Base-by-base conservation (phyloP, 441 rosid species). In the Heliophila coronopifolia region DNA sequence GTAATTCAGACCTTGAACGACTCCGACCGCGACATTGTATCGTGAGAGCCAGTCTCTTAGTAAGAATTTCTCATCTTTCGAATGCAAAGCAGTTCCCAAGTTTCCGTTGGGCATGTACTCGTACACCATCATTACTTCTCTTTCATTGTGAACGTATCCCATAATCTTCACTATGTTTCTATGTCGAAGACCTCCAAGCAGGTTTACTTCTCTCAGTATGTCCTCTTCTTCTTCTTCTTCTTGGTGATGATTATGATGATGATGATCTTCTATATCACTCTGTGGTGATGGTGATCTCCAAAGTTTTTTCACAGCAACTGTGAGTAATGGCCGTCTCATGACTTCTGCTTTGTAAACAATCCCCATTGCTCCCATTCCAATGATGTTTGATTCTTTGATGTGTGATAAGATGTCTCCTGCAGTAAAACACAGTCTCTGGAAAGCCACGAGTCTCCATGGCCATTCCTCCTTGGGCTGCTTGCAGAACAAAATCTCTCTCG, bases 291-390 rank as follows among this genome's bases (percentile, higher is more conserved):
- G 86, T 66, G n/a, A n/a, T 70, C 84, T 77, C 96, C 94, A 81
- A 7, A 87, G 68, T 76, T 81, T 87, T 66, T 87, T 87, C 13
- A 87, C 91, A 10, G 96, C 94, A 39, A 87, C 72, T 11, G 76
- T 61, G 61, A 19, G n/a, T n/a, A n/a, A n/a, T n/a, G n/a, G n/a
- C n/a, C n/a, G n/a, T n/a, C n/a, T n/a, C n/a, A n/a, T n/a, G n/a
- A n/a, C n/a, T 54, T 84, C 94, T 0, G 86, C 94, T 70, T 74
- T 84, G 63, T 87, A 87, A 0, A 87, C 94, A 1, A 73, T 65
- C 16, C 96, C 96, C 0, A 86, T 84, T 3, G 83, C 94, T 60
- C 94, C 96, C 79, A 78, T 82, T 8, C 96, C 96, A 9, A 87
- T 76, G 60, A 79, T 71, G 43, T 80, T 84, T 5, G 94, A 71